Conservation (phyloP, 2,329 filamentous ascomycete genomes). For the Aspergillus awamori region DNA sequence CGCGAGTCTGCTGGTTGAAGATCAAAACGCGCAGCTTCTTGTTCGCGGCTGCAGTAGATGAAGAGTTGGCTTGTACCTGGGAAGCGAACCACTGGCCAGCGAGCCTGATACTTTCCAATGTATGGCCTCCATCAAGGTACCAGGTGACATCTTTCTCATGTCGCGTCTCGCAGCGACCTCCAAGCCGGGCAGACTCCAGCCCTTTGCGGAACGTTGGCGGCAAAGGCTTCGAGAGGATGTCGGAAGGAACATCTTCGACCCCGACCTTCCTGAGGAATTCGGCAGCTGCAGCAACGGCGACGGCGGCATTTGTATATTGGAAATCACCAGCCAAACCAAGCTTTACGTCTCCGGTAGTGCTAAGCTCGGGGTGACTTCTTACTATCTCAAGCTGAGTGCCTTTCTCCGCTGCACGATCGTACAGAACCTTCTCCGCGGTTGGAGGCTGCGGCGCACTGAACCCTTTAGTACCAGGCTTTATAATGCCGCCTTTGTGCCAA, state of each 20-base stretch:
- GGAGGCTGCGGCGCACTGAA: slow-evolving; percentile 65
- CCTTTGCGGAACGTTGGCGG: slow-evolving; percentile 66
- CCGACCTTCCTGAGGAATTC: slow-evolving; percentile 44
- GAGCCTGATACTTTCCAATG: slow-evolving; percentile 76
- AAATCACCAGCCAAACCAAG: slow-evolving; percentile 65
- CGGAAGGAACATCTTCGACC: slow-evolving; percentile 38
- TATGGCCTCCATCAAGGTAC: slow-evolving; percentile 89
- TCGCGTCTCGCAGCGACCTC: slow-evolving; percentile 76
- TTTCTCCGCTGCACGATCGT: slow-evolving; percentile 57
- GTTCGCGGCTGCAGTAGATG: slow-evolving; percentile 30
- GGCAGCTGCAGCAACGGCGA: slow-evolving; percentile 56
- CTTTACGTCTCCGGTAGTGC: slow-evolving; percentile 48
- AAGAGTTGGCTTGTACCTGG: slow-evolving; percentile 45
- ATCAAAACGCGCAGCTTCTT: slow-evolving; percentile 64
- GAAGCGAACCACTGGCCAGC: slow-evolving; percentile 76
- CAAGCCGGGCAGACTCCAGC: slow-evolving; percentile 67
- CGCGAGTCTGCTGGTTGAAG: slow-evolving; percentile 91
- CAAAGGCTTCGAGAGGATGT: slow-evolving; percentile 49
- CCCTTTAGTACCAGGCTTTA: slow-evolving; percentile 67
- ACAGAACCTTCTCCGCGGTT: slow-evolving; percentile 58
- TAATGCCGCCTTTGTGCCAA: slow-evolving; percentile 90
- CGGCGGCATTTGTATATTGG: slow-evolving; percentile 64
- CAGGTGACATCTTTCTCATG: slow-evolving; percentile 64
- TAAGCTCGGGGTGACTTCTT: slow-evolving; percentile 50
- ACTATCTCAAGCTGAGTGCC: slow-evolving; percentile 53